A percentile compares a stretch with the other conserved stretches of the same genome.
Evolutionary conservation across 768 basidiomycete genomes (phyloP).

Genomic region (Rhodotorula kratochvilovae): DNA sequence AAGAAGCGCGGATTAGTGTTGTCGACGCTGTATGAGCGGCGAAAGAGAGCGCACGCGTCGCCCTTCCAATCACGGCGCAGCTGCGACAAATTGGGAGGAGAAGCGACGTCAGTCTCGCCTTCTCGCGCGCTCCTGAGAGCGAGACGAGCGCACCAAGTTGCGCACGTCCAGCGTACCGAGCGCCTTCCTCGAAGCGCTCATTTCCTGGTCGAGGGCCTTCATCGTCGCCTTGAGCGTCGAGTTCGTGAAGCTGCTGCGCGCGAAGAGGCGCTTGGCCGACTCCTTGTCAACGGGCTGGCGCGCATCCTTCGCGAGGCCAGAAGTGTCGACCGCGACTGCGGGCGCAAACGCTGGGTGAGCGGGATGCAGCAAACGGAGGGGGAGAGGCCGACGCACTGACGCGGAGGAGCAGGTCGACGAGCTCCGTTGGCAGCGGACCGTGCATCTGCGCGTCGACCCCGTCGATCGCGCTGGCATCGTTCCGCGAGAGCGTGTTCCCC

Average conservation of each 20-base stretch:
- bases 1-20: no score
- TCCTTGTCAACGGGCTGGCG: constrained; percentile 11
- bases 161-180: constrained; percentile 26
- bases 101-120: no score
- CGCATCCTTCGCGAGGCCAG: constrained; percentile 13
- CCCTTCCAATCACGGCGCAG: constrained; percentile 39
- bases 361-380: neutral
- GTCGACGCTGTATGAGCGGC: neutral
- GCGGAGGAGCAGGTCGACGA: constrained; percentile 32
- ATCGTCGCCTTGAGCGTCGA: constrained; percentile 21
- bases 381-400: constrained; percentile 2
- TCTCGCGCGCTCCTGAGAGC: no score
- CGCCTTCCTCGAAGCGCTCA: constrained; percentile 18
- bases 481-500: neutral
- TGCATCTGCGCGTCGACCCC: neutral
- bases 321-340: constrained; percentile 28
- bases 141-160: neutral
- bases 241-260: constrained; percentile 6
- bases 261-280: constrained; percentile 8
- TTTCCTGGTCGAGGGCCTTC: constrained; percentile 23
- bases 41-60: constrained; percentile 12
- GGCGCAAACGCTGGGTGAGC: neutral
- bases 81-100: neutral
- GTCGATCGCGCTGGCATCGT: neutral
- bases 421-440: constrained; percentile 23